Percentiles rank a stretch among this genome's conserved stretches.
phyloP scores from a whole-genome alignment of 2,329 filamentous ascomycete genomes.

The Fusarium drepaniforme region DNA sequence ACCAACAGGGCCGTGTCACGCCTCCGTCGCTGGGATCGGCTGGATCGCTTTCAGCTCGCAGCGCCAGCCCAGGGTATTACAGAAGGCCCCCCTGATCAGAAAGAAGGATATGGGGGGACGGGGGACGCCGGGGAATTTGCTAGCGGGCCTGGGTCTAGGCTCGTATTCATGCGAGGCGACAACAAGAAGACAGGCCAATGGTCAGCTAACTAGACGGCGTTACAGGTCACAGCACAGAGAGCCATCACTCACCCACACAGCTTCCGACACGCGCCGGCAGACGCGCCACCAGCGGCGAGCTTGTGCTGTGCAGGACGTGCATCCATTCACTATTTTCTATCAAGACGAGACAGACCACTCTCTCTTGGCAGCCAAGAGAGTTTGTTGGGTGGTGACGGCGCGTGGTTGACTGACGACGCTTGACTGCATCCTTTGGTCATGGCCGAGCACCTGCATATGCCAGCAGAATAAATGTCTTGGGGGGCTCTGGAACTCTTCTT shows the following conservation, averaged over 20 bases:
- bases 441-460: constrained; percentile 13
- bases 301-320: neutral
- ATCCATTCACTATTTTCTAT: neutral
- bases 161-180: constrained; percentile 45
- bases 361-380: constrained; percentile 16
- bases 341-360: neutral
- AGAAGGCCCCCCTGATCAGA: constrained; percentile 24
- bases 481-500: constrained; percentile 2
- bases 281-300: constrained; percentile 30
- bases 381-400: constrained; percentile 29
- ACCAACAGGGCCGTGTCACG: neutral
- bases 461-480: constrained; percentile 4
- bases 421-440: constrained; percentile 18
- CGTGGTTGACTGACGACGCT: constrained; percentile 24
- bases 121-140: constrained; percentile 10
- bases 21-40: constrained; percentile 20
- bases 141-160: constrained; percentile 11
- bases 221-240: constrained; percentile 38
- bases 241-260: constrained; percentile 31
- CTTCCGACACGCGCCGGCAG: constrained; percentile 36
- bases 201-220: constrained; percentile 29
- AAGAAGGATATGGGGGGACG: constrained; percentile 11
- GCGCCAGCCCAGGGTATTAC: constrained; percentile 21
- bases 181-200: constrained; percentile 22
- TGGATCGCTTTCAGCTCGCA: constrained; percentile 39